Evolutionary conservation across 2,329 filamentous ascomycete genomes (phyloP).

Genomic region (Cladobotryum protrusum): DNA sequence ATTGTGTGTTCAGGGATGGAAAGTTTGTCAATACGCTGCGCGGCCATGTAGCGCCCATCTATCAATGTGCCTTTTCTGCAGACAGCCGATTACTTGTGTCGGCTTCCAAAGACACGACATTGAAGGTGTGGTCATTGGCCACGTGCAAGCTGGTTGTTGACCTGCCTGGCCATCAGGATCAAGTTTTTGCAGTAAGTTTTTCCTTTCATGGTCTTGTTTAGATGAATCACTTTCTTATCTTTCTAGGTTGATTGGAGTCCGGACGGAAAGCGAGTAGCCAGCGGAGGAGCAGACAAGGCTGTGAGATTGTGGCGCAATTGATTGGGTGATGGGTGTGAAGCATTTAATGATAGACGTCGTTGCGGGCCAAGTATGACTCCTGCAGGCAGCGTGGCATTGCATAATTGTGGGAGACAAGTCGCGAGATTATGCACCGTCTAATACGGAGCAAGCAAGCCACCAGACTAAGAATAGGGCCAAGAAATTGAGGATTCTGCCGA

Average conservation of each 20-base stretch:
- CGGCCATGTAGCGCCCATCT: slow-evolving; percentile 84
- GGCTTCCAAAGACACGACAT: slow-evolving; percentile 82
- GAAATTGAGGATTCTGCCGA: too few species aligned
- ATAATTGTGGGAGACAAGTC: too few species aligned
- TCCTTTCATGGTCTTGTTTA: neutral
- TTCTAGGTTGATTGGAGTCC: slow-evolving; percentile 74
- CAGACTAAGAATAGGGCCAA: too few species aligned
- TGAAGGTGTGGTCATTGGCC: slow-evolving; percentile 91
- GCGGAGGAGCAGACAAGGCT: slow-evolving; percentile 87
- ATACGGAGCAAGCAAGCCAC: too few species aligned
- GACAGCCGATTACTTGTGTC: slow-evolving; percentile 87
- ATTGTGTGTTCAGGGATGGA: slow-evolving; percentile 41
- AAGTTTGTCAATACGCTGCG: slow-evolving; percentile 82
- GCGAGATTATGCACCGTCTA: too few species aligned
- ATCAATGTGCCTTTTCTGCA: slow-evolving; percentile 86
- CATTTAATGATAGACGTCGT: too few species aligned
- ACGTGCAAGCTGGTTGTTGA: slow-evolving; percentile 75
- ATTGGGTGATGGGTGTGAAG: slow-evolving; percentile 1
- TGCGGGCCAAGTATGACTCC: too few species aligned
- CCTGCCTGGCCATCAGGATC: slow-evolving; percentile 83
- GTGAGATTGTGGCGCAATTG: slow-evolving; percentile 62
- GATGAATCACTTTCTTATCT: neutral
- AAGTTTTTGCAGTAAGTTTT: slow-evolving; percentile 67
- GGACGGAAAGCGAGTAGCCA: slow-evolving; percentile 81
- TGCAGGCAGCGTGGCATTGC: too few species aligned